Conservation (phyloP, 139 green algal genomes). For the Volvox africanus region DNA sequence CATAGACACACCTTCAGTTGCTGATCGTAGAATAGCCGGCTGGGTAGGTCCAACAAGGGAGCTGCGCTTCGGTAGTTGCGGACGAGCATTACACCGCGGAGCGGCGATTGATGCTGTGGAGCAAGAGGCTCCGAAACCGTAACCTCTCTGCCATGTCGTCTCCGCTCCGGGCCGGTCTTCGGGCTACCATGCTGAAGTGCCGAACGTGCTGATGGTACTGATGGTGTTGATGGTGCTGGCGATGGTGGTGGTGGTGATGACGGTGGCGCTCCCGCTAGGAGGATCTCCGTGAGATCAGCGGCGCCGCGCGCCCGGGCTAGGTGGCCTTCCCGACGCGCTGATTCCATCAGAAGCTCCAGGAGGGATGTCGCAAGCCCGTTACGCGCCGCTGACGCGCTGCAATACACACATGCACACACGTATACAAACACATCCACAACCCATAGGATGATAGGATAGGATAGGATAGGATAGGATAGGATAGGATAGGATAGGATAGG, state of each 20-base stretch:
- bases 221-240: no score
- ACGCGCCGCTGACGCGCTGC: constrained; percentile 27
- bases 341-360: constrained; percentile 75
- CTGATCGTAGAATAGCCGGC: constrained; percentile 78
- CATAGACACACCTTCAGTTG: constrained; percentile 34
- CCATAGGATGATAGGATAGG: neutral
- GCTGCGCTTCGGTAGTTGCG: constrained; percentile 84
- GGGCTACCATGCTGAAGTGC: neutral
- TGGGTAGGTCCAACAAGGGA: constrained; percentile 76
- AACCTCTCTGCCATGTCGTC: neutral
- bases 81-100: constrained; percentile 66
- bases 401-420: neutral
- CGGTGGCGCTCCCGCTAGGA: neutral
- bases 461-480: no score
- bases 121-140: constrained; percentile 7
- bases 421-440: neutral
- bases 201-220: neutral
- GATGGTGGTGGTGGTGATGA: neutral
- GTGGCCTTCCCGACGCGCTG: neutral
- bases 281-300: neutral
- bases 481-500: no score
- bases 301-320: neutral
- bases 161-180: neutral
- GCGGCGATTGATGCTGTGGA: neutral
- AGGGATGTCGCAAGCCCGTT: constrained; percentile 73